Percentiles rank a stretch among this genome's conserved stretches.
Evolutionary conservation across 2,329 filamentous ascomycete species (phyloP).

Genomic region (Nakataea oryzae): DNA sequence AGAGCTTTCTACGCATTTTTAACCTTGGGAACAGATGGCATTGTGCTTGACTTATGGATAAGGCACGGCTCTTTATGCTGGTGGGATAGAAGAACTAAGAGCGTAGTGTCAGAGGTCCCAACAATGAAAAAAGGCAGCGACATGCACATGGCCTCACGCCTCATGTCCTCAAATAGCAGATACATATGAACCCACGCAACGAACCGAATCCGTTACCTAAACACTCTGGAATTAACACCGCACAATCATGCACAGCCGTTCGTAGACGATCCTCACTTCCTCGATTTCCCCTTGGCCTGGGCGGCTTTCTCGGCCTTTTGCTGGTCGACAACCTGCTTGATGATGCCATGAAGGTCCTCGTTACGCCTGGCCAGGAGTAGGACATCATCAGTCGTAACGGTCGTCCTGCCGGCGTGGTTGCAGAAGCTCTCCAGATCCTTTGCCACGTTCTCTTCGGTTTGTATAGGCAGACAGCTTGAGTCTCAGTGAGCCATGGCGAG

Average conservation of each 20-base stretch:
- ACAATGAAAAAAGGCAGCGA: not conserved
- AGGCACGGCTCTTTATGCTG: not conserved
- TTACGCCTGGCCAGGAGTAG: conserved; percentile 80
- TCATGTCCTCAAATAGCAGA: not conserved
- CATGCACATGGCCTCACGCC: not conserved
- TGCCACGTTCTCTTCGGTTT: conserved; percentile 40
- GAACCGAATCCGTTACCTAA: not conserved
- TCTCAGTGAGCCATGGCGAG: not conserved
- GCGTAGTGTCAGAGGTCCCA: not conserved
- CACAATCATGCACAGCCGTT: not conserved
- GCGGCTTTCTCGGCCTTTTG: conserved; percentile 32
- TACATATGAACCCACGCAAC: not conserved
- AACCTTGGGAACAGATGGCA: not conserved
- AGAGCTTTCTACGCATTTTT: not conserved
- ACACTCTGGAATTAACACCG: not conserved
- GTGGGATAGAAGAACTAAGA: not conserved
- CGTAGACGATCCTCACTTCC: not conserved
- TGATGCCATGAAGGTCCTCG: conserved; percentile 67
- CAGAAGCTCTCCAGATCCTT: conserved; percentile 45
- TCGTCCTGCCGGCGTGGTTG: conserved; percentile 71
- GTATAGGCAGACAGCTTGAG: not conserved
- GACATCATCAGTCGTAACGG: conserved; percentile 77
- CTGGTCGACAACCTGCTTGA: conserved; percentile 58
- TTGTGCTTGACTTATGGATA: not conserved
- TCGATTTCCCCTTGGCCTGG: conserved; percentile 20